Evolutionary conservation across 148 eudicot genomes (phyloP), one percentile per base, ranked within the genome.

Genomic region (Vaccinium darrowii): DNA sequence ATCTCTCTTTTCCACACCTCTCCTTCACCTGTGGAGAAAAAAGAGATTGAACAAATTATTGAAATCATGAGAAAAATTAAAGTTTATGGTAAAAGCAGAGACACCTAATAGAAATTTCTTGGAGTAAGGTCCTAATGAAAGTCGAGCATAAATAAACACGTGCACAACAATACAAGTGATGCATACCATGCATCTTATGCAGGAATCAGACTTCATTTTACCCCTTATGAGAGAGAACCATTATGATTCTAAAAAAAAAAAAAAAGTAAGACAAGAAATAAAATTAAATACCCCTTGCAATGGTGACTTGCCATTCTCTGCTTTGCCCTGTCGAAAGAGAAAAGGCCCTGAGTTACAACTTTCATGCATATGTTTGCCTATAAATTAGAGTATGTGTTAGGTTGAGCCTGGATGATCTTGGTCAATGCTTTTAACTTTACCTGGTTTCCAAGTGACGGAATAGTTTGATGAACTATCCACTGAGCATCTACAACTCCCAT

Each of bases 401-500:
- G 11, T 14, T 19, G n/a, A 43, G 83, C 9, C 14, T 9, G 43
- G n/a, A 49, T 8, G 49, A 50, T 25, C 47, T 62, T 58, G 36
- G 57, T 7, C 58, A 36, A 51, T 54, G 83, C 82, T 19, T 62
- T 5, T 15, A 52, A 43, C 47, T 19, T 57, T 87, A 95, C 98
- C 95, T 94, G 94, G 87, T 87, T 90, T 49, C 94, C 95, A 5
- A 95, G 92, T 21, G 98, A 93, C 47, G 98, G 98, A 79, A 93
- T 86, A 1, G 89, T 76, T 84, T 94, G 93, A 82, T 95, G 98
- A 87, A 91, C 90, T 50, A 95, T 86, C 97, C 97, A 95, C 86
- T 94, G 94, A 60, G 93, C 93, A 94, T 95, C 98, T 23, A 95
- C 98, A 7, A 95, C 98, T 88, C 98, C 98, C 49, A 95, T 94